Percentiles rank a stretch among this genome's conserved stretches.
phyloP scores from a whole-genome alignment of 1,139 yeast species.

The Protomyces pachydermus region DNA sequence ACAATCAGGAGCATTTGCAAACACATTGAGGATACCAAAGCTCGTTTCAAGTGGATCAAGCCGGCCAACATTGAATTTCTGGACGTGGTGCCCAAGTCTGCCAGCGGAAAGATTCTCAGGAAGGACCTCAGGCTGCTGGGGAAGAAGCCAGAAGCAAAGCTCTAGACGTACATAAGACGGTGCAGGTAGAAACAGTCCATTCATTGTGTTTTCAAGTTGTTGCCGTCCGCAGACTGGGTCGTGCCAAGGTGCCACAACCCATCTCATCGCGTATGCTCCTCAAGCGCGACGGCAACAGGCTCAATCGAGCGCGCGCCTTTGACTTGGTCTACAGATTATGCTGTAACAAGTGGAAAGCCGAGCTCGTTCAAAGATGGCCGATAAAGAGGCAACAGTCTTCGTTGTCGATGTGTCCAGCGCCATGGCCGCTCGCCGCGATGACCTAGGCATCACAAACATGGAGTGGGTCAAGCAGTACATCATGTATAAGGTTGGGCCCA shows the following conservation, averaged over 20 bases:
- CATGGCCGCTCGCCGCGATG: slow-evolving; percentile 42
- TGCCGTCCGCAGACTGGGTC: no score
- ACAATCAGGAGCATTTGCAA: slow-evolving; percentile 31
- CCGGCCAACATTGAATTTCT: slow-evolving; percentile 41
- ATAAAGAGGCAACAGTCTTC: slow-evolving; percentile 43
- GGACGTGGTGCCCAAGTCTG: slow-evolving; percentile 41
- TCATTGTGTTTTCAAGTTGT: background rate
- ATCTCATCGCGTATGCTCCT: background rate
- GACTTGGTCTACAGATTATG: no score
- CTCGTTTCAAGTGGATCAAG: slow-evolving; percentile 42
- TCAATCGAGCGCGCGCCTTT: no score
- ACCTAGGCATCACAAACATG: slow-evolving; percentile 38
- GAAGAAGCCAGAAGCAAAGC: slow-evolving; percentile 15
- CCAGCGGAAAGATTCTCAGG: slow-evolving; percentile 43
- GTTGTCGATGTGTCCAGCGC: slow-evolving; percentile 51
- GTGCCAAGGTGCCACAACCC: background rate
- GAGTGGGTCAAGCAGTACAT: slow-evolving; percentile 45
- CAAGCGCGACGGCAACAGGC: no score
- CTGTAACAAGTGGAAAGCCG: background rate
- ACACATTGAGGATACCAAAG: slow-evolving; percentile 41
- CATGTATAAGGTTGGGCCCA: slow-evolving; percentile 44
- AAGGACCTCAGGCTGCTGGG: slow-evolving; percentile 11
- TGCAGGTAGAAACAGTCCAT: background rate
- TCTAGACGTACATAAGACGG: background rate
- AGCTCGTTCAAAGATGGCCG: slow-evolving; percentile 26